Conservation (phyloP, 345 rosid genomes). For the Lagerstroemia speciosa region DNA sequence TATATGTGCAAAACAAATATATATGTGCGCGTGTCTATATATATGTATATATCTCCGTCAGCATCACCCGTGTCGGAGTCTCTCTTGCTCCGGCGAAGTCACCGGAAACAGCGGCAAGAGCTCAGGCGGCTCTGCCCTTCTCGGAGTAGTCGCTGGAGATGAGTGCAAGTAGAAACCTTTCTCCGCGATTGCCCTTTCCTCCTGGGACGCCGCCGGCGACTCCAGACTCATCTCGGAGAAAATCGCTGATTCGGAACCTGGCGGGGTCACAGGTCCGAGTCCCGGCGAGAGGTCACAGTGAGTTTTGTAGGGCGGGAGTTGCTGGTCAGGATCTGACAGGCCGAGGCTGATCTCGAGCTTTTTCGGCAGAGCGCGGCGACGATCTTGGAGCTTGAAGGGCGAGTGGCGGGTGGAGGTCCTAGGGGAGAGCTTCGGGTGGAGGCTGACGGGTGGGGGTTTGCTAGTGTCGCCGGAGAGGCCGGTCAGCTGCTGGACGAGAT, state of each 20-base stretch:
- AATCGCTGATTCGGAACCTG: slow-evolving; percentile 30
- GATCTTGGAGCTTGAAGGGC: slow-evolving; percentile 75
- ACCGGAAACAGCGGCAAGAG: slow-evolving; percentile 82
- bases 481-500: slow-evolving; percentile 89
- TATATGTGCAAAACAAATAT: neutral
- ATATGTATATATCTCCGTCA: too few relatives aligned
- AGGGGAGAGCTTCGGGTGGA: slow-evolving; percentile 37
- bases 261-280: slow-evolving; percentile 8
- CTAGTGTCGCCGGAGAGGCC: slow-evolving; percentile 33
- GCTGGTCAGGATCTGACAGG: slow-evolving; percentile 68
- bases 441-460: neutral
- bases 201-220: slow-evolving; percentile 45
- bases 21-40: too few relatives aligned
- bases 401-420: slow-evolving; percentile 21
- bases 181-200: slow-evolving; percentile 80
- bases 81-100: slow-evolving; percentile 39
- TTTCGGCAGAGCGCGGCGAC: neutral
- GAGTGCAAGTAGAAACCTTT: slow-evolving; percentile 82
- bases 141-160: slow-evolving; percentile 78
- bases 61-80: slow-evolving; percentile 21
- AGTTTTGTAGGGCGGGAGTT: slow-evolving; percentile 22
- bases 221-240: slow-evolving; percentile 21
- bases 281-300: slow-evolving; percentile 37
- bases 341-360: slow-evolving; percentile 38
- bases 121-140: slow-evolving; percentile 76